phyloP scores from a whole-genome alignment of 2,329 filamentous ascomycete species.

The Paecilomyces fulvus region DNA sequence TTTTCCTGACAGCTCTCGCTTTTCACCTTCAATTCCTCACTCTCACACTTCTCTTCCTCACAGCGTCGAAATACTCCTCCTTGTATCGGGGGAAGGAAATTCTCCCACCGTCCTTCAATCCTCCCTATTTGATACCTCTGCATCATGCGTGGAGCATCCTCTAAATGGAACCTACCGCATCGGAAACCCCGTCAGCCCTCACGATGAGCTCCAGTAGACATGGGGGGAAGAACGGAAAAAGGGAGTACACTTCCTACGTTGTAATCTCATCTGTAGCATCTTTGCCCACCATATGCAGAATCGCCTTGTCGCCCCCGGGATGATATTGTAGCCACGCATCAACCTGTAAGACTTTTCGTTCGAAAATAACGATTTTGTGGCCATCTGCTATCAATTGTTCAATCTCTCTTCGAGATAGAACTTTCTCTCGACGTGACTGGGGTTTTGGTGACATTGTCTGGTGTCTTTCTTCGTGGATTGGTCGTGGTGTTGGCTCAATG shows the following conservation, averaged over 20 bases:
- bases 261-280: constrained; percentile 93
- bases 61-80: constrained; percentile 65
- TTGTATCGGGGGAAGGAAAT: constrained; percentile 87
- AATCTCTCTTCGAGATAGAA: constrained; percentile 57
- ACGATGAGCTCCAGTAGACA: constrained; percentile 7
- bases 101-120: constrained; percentile 73
- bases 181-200: not conserved
- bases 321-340: constrained; percentile 86
- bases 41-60: constrained; percentile 29
- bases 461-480: not conserved
- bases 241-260: constrained; percentile 51
- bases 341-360: constrained; percentile 73
- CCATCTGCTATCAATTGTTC: constrained; percentile 80
- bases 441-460: not conserved
- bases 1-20: constrained; percentile 46
- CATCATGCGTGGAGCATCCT: constrained; percentile 68
- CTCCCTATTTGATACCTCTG: constrained; percentile 72
- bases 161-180: constrained; percentile 64
- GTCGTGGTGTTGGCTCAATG: not conserved
- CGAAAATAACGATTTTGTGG: constrained; percentile 68
- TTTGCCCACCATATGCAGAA: constrained; percentile 84
- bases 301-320: constrained; percentile 83
- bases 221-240: constrained; percentile 6
- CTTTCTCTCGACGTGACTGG: constrained; percentile 20
- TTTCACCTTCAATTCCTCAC: constrained; percentile 37